A percentile compares a stretch with the other conserved stretches of the same genome.
These are phyloP conservation scores for Annona cherimola DNA, from an alignment of 164 flowering plant genomes.

Conservation along the genomic window DNA sequence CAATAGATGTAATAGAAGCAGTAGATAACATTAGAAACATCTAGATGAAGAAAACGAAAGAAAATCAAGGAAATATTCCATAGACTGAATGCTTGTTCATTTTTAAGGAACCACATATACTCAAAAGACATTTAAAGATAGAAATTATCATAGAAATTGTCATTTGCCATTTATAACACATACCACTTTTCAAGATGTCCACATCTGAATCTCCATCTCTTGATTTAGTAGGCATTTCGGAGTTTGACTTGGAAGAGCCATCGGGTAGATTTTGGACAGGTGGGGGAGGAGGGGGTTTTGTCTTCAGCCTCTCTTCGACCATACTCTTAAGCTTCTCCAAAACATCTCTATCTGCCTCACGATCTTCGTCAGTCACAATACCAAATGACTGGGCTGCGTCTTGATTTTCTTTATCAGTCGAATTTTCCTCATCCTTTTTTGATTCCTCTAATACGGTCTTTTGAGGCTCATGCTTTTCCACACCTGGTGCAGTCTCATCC, in stretches of 20 bases:
- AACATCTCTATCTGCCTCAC: constrained; percentile 72
- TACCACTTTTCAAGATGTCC: constrained; percentile 56
- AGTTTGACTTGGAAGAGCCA: constrained; percentile 38
- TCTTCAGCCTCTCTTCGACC: constrained; percentile 86
- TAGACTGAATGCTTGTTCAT: neutral
- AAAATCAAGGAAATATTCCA: neutral
- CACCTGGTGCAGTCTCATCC: constrained; percentile 39
- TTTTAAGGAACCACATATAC: neutral
- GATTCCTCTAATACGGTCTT: constrained; percentile 40
- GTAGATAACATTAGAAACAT: no score
- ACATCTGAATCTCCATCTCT: constrained; percentile 72
- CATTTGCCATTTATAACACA: constrained; percentile 11
- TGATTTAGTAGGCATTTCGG: constrained; percentile 52
- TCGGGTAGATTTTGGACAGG: constrained; percentile 43
- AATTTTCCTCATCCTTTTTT: constrained; percentile 39
- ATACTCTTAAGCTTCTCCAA: constrained; percentile 55
- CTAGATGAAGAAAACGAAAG: neutral
- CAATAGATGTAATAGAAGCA: no score
- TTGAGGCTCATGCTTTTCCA: constrained; percentile 34
- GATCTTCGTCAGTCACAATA: constrained; percentile 86
- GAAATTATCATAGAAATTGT: neutral
- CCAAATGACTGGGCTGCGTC: constrained; percentile 59
- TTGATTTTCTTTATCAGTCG: constrained; percentile 42
- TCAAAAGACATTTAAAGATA: neutral
- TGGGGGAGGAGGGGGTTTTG: constrained; percentile 74